Conservation (phyloP, 805 yeast species). For the Candida methanosorbosa region DNA sequence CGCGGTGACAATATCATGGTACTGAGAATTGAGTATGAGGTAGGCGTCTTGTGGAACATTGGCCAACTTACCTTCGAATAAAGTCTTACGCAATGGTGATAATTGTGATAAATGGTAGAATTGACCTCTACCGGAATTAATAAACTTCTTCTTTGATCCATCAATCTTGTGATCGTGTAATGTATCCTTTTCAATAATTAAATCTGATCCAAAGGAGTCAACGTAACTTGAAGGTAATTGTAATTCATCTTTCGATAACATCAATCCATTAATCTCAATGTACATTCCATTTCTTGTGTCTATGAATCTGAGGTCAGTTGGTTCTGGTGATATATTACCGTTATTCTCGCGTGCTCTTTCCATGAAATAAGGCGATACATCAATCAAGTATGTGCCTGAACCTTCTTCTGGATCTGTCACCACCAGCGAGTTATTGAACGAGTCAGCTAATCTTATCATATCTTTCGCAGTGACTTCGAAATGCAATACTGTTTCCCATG, state of each 20-base stretch:
- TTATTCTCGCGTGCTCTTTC: slow-evolving; percentile 41
- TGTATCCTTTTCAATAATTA: slow-evolving; percentile 10
- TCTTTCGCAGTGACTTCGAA: slow-evolving; percentile 44
- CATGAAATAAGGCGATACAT: slow-evolving; percentile 39
- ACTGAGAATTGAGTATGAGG: slow-evolving; percentile 13
- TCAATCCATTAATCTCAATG: slow-evolving; percentile 48
- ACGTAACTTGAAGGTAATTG: slow-evolving; percentile 8
- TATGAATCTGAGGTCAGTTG: slow-evolving; percentile 45
- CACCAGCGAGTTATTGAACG: slow-evolving; percentile 38
- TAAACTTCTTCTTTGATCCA: slow-evolving; percentile 14
- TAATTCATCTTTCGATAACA: slow-evolving; percentile 11
- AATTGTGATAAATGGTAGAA: slow-evolving; percentile 19
- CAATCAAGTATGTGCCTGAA: slow-evolving; percentile 35
- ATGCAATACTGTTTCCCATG: slow-evolving; percentile 44
- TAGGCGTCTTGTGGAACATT: slow-evolving; percentile 17
- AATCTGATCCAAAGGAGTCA: slow-evolving; percentile 11
- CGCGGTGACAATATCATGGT: slow-evolving; percentile 16
- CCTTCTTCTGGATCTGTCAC: slow-evolving; percentile 36
- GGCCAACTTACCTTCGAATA: slow-evolving; percentile 23
- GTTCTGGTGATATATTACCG: slow-evolving; percentile 35
- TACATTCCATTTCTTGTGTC: slow-evolving; percentile 53
- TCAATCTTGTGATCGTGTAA: slow-evolving; percentile 10
- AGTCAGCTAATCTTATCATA: slow-evolving; percentile 33
- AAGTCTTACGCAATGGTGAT: slow-evolving; percentile 16
- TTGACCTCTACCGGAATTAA: slow-evolving; percentile 28